phyloP scores from a whole-genome alignment of 306 rosid genomes.

The Prosopis cineraria region DNA sequence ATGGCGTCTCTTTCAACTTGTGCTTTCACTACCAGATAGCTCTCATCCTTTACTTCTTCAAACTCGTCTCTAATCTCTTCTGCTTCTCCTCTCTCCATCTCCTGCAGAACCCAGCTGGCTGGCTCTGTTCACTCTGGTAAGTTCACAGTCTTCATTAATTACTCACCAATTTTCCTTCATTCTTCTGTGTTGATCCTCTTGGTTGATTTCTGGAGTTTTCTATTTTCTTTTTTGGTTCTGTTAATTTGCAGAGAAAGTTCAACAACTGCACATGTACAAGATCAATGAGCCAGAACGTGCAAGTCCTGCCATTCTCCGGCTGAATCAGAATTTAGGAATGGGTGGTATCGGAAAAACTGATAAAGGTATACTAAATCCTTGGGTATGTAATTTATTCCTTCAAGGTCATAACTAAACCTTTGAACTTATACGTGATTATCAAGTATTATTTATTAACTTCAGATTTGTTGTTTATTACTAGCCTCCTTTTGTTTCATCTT shows the following conservation, averaged over 20 bases:
- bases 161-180: not conserved
- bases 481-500: too few species aligned
- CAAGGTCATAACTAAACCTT: too few species aligned
- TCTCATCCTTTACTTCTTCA: slow-evolving; percentile 15
- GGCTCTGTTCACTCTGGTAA: slow-evolving; percentile 40
- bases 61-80: too few species aligned
- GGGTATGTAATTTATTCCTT: too few species aligned
- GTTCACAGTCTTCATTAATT: not conserved
- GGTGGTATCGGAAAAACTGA: too few species aligned
- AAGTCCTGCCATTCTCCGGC: slow-evolving; percentile 67
- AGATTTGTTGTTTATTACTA: too few species aligned
- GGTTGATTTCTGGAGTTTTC: not conserved
- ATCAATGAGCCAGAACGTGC: slow-evolving; percentile 70
- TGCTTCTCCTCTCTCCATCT: slow-evolving; percentile 26
- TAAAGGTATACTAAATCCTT: too few species aligned
- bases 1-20: too few species aligned
- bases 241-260: slow-evolving; percentile 58
- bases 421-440: too few species aligned
- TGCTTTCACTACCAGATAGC: too few species aligned
- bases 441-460: too few species aligned
- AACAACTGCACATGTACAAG: slow-evolving; percentile 62
- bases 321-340: slow-evolving; percentile 79
- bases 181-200: slow-evolving; percentile 31
- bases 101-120: slow-evolving; percentile 52
- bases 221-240: too few species aligned